These are phyloP conservation scores for Castanea mollissima DNA, from an alignment of 306 rosid species.

Conservation along the genomic window DNA sequence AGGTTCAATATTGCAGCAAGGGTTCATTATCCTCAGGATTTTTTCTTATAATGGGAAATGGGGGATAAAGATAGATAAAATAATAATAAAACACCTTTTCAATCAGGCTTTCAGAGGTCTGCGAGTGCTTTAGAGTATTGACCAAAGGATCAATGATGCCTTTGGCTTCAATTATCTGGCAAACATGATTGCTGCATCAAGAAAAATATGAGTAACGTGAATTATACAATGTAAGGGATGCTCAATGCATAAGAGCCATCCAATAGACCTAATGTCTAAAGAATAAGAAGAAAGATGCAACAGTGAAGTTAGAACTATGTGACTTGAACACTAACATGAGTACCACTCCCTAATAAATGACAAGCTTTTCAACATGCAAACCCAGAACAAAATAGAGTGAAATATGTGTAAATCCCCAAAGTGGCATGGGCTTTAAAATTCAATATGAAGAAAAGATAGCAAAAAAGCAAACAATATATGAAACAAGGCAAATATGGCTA, in stretches of 20 bases:
- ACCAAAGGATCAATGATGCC: slow-evolving; percentile 63
- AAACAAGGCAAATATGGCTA: background rate
- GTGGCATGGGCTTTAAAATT: background rate
- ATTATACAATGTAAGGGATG: background rate
- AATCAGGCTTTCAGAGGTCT: slow-evolving; percentile 38
- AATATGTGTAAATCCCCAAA: background rate
- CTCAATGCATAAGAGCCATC: background rate
- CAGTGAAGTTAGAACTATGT: background rate
- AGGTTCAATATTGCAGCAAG: slow-evolving; percentile 43
- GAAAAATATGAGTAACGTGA: slow-evolving; percentile 12
- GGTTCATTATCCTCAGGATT: slow-evolving; percentile 25
- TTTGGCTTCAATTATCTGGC: slow-evolving; percentile 65
- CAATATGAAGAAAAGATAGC: background rate
- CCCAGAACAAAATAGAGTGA: background rate
- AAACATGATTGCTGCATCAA: slow-evolving; percentile 66
- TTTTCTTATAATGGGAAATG: background rate
- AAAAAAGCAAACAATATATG: background rate
- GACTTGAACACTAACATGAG: background rate
- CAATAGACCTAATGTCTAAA: background rate
- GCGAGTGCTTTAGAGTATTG: slow-evolving; percentile 48
- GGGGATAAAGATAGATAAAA: slow-evolving; percentile 1
- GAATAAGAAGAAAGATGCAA: background rate
- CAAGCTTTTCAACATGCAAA: background rate
- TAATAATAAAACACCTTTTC: slow-evolving; percentile 49
- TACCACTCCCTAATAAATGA: background rate